These are phyloP conservation scores for Populus trichocarpa DNA, from an alignment of 441 rosid genomes.

Conservation along the genomic window DNA sequence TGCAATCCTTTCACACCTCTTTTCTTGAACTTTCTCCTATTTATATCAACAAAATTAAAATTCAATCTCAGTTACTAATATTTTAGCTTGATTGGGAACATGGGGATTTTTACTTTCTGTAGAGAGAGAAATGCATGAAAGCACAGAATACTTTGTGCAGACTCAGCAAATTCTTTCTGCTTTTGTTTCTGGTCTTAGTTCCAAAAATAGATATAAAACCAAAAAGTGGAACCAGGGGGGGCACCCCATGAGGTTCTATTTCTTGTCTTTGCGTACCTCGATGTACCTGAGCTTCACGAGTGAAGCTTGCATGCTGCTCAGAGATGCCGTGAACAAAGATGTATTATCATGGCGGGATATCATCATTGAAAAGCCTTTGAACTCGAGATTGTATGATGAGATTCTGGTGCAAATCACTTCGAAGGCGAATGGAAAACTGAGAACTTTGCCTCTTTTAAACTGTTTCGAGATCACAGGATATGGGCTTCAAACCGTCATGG, in stretches of 20 bases:
- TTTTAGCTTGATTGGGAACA: background rate
- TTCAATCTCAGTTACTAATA: no score
- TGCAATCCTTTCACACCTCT: background rate
- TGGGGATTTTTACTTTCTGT: constrained; percentile 11
- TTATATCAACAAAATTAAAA: no score
- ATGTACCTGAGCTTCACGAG: constrained; percentile 51
- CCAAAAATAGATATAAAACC: background rate
- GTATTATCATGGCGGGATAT: constrained; percentile 60
- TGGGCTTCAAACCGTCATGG: constrained; percentile 54
- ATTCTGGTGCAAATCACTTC: constrained; percentile 52
- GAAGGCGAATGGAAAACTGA: constrained; percentile 57
- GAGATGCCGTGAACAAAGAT: constrained; percentile 46
- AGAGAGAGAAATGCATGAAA: background rate
- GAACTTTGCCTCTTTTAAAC: constrained; percentile 57
- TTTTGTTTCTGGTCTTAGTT: constrained; percentile 2
- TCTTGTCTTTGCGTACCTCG: constrained; percentile 60
- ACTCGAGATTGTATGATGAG: constrained; percentile 57
- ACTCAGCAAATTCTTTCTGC: background rate
- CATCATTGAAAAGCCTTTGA: constrained; percentile 54
- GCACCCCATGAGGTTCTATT: constrained; percentile 59
- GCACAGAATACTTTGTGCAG: background rate
- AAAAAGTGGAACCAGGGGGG: constrained; percentile 24
- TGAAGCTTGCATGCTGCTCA: constrained; percentile 52
- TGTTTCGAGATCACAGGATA: constrained; percentile 63
- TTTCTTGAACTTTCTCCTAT: background rate